These are phyloP conservation scores for Cladosporium sp. DNA, from an alignment of 2,329 filamentous ascomycete species.

Conservation along the genomic window DNA sequence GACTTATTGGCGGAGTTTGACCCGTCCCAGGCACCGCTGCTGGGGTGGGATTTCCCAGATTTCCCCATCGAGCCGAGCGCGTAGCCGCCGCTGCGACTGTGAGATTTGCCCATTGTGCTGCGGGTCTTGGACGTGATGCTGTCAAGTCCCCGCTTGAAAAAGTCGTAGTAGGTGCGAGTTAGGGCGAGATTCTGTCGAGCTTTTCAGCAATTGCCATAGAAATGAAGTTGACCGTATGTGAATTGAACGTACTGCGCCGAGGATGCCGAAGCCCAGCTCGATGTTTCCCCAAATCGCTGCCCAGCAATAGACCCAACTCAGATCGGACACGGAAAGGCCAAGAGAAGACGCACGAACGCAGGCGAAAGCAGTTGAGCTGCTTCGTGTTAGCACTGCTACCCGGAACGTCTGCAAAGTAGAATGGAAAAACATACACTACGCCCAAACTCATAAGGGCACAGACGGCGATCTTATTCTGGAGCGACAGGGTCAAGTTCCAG, in stretches of 20 bases:
- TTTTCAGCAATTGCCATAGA: not conserved
- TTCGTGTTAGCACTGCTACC: not conserved
- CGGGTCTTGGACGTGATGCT: conserved; percentile 2
- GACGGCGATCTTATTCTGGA: conserved; percentile 22
- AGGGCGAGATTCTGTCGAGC: conserved; percentile 17
- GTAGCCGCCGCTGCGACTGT: not conserved
- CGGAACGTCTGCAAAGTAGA: not conserved
- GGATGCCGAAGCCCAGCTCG: conserved; percentile 25
- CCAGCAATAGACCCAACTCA: conserved; percentile 21
- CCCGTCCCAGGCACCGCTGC: conserved; percentile 3
- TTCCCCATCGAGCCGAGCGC: not conserved
- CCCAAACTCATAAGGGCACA: conserved; percentile 25
- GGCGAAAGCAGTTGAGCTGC: conserved; percentile 20
- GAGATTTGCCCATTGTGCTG: not conserved
- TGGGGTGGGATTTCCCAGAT: not conserved
- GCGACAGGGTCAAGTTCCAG: conserved; percentile 21
- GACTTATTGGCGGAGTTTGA: not conserved
- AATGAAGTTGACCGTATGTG: not conserved
- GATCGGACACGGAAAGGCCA: conserved; percentile 19
- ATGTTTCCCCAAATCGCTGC: conserved; percentile 26
- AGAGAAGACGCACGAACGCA: conserved; percentile 23
- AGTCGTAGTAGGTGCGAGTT: conserved; percentile 8
- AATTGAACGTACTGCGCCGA: conserved; percentile 15
- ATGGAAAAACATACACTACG: not conserved
- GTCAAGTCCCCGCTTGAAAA: conserved; percentile 5